A percentile compares a stretch with the other conserved stretches of the same genome.
These are phyloP conservation scores for Singerocomus rubriflavus DNA, from an alignment of 1,284 basidiomycete species.

Conservation along the genomic window DNA sequence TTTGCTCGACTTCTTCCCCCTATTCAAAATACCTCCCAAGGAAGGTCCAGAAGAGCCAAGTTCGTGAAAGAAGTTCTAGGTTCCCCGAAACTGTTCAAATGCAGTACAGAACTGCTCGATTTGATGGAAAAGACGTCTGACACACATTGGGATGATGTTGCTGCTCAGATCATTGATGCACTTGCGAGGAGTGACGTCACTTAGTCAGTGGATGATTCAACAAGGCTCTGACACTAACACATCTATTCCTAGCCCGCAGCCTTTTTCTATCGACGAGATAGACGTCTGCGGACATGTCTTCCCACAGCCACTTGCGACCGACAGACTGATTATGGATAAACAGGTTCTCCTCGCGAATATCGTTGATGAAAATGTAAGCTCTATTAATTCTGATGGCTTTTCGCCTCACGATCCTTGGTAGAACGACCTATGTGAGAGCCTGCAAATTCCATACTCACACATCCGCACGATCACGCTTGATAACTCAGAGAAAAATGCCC, in stretches of 20 bases:
- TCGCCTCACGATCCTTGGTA: conserved; percentile 26
- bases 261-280: conserved; percentile 47
- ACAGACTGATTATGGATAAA: conserved; percentile 52
- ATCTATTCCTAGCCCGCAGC: conserved; percentile 49
- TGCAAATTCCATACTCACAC: conserved; percentile 43
- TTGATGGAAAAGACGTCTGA: conserved; percentile 42
- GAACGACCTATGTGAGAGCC: conserved; percentile 42
- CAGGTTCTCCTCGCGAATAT: conserved; percentile 51
- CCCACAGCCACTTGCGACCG: conserved; percentile 35
- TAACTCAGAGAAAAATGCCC: conserved; percentile 23
- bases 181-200: conserved; percentile 45
- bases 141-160: conserved; percentile 53
- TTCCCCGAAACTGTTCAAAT: conserved; percentile 31
- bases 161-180: conserved; percentile 44
- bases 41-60: conserved; percentile 37
- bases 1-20: conserved; percentile 56
- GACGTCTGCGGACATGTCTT: conserved; percentile 36
- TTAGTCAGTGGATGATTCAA: conserved; percentile 40
- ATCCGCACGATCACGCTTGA: conserved; percentile 41
- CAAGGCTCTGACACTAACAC: conserved; percentile 1
- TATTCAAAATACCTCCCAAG: conserved; percentile 32
- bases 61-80: conserved; percentile 55
- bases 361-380: conserved; percentile 23
- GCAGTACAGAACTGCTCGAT: conserved; percentile 38
- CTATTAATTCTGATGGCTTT: background rate